Conservation (phyloP, 1,139 yeast species). For the Yamadazyma membranifaciens region DNA sequence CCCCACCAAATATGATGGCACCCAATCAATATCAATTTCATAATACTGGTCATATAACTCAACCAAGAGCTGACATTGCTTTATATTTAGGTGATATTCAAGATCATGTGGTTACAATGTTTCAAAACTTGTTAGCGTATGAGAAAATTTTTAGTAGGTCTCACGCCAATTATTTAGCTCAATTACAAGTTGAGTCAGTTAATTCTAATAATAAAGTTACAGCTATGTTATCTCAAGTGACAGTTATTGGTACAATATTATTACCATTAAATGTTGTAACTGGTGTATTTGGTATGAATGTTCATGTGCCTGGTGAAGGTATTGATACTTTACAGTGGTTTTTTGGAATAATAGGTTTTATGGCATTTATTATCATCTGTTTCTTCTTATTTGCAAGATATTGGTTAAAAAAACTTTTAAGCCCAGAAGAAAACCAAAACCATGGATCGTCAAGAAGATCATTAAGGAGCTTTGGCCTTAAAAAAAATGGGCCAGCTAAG, state of each 20-base stretch:
- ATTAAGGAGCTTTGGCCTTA: conserved; percentile 45
- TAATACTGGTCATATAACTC: conserved; percentile 33
- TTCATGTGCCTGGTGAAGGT: conserved; percentile 72
- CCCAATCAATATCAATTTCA: conserved; percentile 18
- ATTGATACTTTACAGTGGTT: conserved; percentile 30
- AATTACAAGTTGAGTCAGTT: conserved; percentile 88
- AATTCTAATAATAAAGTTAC: conserved; percentile 82
- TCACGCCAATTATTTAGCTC: conserved; percentile 90
- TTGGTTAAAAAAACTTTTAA: conserved; percentile 31
- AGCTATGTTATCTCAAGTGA: conserved; percentile 83
- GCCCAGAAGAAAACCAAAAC: conserved; percentile 14
- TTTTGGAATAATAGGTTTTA: conserved; percentile 38
- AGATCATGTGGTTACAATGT: conserved; percentile 96
- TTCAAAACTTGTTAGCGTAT: conserved; percentile 81
- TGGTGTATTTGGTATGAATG: conserved; percentile 97
- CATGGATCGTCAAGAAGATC: conserved; percentile 29
- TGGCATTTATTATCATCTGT: conserved; percentile 29
- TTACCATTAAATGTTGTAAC: conserved; percentile 89
- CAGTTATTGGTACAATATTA: conserved; percentile 84
- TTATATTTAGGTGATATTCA: conserved; percentile 94
- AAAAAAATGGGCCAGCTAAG: conserved; percentile 32
- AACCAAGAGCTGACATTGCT: conserved; percentile 81
- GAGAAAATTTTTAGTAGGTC: conserved; percentile 92
- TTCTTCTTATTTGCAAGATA: conserved; percentile 32
- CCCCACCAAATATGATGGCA: conserved; percentile 18